phyloP scores from a whole-genome alignment of 2,329 filamentous ascomycete species.

The Pleoardoris graminearum region DNA sequence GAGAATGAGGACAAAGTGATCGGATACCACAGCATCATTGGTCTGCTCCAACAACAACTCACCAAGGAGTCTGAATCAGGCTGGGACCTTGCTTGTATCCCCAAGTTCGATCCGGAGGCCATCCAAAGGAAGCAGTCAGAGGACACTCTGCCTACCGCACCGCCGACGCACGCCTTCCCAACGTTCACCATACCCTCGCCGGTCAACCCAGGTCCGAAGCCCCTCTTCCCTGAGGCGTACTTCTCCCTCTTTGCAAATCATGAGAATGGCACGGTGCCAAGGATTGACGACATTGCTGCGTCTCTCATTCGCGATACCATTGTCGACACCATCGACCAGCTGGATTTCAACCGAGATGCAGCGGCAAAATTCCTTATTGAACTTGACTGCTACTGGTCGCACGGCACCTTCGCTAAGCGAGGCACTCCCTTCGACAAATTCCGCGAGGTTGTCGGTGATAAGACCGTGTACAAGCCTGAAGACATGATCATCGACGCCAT shows the following conservation, averaged over 20 bases:
- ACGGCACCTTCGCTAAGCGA: constrained; percentile 88
- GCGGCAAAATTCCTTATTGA: constrained; percentile 90
- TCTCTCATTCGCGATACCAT: constrained; percentile 84
- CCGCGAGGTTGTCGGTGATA: constrained; percentile 64
- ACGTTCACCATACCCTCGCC: constrained; percentile 73
- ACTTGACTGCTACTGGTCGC: constrained; percentile 90
- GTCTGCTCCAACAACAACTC: constrained; percentile 82
- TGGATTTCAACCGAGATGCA: constrained; percentile 88
- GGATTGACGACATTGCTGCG: constrained; percentile 73
- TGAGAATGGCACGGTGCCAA: constrained; percentile 85
- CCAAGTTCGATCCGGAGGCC: constrained; percentile 54
- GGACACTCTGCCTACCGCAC: constrained; percentile 54
- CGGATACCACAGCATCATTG: constrained; percentile 71
- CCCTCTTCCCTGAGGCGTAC: constrained; percentile 89
- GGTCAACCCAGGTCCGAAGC: constrained; percentile 71
- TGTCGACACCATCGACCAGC: constrained; percentile 88
- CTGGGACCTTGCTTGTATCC: constrained; percentile 73
- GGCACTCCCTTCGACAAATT: constrained; percentile 92
- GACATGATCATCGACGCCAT: constrained; percentile 97
- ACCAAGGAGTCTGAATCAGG: constrained; percentile 72
- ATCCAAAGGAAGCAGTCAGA: constrained; percentile 65
- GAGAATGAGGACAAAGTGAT: constrained; percentile 66
- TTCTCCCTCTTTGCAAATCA: constrained; percentile 90
- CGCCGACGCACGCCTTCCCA: constrained; percentile 76
- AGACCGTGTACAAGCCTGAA: constrained; percentile 93